Conservation (phyloP, 2,329 filamentous ascomycete genomes). For the Fusarium incarnatum region DNA sequence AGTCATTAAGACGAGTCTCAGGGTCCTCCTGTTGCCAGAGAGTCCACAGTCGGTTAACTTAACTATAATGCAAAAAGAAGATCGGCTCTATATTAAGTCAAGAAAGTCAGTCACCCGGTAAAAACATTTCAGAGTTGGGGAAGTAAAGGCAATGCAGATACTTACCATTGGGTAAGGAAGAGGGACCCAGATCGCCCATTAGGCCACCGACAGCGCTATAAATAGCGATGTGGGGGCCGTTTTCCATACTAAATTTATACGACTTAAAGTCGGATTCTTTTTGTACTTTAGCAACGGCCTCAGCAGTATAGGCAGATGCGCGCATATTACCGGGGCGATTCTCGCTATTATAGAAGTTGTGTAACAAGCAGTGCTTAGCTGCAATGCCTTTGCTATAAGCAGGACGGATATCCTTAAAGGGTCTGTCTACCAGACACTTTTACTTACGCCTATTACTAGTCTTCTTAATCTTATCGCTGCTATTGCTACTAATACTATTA, state of each 20-base stretch:
- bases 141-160: too few relatives aligned
- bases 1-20: background rate
- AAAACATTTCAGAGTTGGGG: rapidly evolving
- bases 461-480: background rate
- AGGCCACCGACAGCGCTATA: background rate
- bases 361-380: background rate
- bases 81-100: background rate
- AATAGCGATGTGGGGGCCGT: background rate
- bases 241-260: background rate
- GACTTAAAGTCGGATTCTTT: background rate
- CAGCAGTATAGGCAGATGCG: background rate
- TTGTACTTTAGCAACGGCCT: background rate
- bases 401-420: background rate
- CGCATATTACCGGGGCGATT: background rate
- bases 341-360: background rate
- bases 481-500: background rate
- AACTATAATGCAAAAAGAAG: background rate
- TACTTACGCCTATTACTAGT: background rate
- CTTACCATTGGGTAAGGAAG: background rate
- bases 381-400: background rate
- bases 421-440: background rate
- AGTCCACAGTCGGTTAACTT: background rate
- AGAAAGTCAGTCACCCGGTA: background rate
- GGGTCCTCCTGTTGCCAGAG: background rate
- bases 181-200: background rate